Percentiles rank a stretch among this genome's conserved stretches.
Evolutionary conservation across 306 rosid species (phyloP).

Genomic region (Vigna unguiculata): DNA sequence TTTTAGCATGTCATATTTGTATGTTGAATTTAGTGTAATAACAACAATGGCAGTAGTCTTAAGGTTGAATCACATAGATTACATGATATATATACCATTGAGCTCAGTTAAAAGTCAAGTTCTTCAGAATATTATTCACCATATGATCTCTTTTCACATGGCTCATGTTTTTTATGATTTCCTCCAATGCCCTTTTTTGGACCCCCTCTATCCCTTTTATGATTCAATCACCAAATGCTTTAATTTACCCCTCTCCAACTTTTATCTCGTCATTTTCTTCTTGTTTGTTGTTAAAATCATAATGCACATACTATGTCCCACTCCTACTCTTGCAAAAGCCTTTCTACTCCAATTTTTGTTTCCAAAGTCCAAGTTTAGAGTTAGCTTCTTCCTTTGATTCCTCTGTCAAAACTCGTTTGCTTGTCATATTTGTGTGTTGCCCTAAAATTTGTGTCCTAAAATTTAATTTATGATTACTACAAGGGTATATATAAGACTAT

Average conservation of each 20-base stretch:
- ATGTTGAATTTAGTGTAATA: constrained; percentile 6
- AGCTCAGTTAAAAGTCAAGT: background rate
- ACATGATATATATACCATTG: background rate
- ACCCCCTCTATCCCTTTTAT: background rate
- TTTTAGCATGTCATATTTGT: constrained; percentile 31
- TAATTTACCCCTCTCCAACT: background rate
- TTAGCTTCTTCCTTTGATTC: background rate
- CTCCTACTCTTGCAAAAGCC: background rate
- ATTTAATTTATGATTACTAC: background rate
- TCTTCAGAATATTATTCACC: background rate
- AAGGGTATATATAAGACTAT: background rate
- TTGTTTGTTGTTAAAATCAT: background rate
- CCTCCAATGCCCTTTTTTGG: background rate
- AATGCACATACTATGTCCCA: background rate
- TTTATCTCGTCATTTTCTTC: background rate
- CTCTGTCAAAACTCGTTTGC: constrained; percentile 20
- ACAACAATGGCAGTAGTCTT: background rate
- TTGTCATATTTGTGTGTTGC: no score
- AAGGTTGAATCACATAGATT: background rate
- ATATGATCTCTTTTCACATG: background rate
- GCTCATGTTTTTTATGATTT: background rate
- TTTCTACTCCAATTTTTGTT: background rate
- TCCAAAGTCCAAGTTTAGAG: background rate
- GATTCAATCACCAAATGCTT: background rate
- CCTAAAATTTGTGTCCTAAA: constrained; percentile 2